Percentiles rank a stretch among this genome's conserved stretches.
Evolutionary conservation across 192 early-diverging fungal species (phyloP).

Genomic region (Allomyces macrogynus): DNA sequence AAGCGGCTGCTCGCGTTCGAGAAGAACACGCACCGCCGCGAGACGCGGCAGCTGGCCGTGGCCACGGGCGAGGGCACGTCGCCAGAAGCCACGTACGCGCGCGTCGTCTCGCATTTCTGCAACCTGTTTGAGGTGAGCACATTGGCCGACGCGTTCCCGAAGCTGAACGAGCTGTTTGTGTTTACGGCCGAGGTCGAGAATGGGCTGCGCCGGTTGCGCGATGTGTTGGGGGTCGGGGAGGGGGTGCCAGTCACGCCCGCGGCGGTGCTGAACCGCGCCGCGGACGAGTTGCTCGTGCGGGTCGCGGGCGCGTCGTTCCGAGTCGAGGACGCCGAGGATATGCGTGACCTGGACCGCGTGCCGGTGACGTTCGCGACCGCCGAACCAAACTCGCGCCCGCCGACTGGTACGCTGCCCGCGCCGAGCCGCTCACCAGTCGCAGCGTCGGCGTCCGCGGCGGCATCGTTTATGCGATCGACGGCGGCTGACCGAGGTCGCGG

Average conservation of each 20-base stretch:
- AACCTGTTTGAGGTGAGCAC: constrained; percentile 19
- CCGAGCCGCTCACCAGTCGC: too few species aligned
- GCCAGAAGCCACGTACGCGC: neutral
- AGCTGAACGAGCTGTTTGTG: constrained; percentile 22
- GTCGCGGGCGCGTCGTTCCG: neutral
- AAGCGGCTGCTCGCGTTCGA: neutral
- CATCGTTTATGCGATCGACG: too few species aligned
- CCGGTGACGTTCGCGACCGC: too few species aligned
- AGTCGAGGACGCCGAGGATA: too few species aligned
- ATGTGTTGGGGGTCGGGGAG: neutral
- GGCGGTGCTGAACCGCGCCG: neutral
- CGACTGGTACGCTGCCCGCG: too few species aligned
- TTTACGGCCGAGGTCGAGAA: constrained; percentile 15
- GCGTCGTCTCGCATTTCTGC: constrained; percentile 13
- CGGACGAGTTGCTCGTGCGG: neutral
- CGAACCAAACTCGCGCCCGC: too few species aligned
- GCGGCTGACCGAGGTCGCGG: too few species aligned
- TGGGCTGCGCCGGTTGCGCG: constrained; percentile 3
- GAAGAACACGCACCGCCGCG: neutral
- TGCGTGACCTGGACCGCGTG: too few species aligned
- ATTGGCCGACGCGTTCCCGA: constrained; percentile 8
- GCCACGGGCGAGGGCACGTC: neutral
- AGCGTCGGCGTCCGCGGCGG: too few species aligned
- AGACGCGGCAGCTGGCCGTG: neutral
- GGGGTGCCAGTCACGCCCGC: neutral